Base-by-base conservation (phyloP, 768 basidiomycete genomes). In the Boletus subcaerulescens region DNA sequence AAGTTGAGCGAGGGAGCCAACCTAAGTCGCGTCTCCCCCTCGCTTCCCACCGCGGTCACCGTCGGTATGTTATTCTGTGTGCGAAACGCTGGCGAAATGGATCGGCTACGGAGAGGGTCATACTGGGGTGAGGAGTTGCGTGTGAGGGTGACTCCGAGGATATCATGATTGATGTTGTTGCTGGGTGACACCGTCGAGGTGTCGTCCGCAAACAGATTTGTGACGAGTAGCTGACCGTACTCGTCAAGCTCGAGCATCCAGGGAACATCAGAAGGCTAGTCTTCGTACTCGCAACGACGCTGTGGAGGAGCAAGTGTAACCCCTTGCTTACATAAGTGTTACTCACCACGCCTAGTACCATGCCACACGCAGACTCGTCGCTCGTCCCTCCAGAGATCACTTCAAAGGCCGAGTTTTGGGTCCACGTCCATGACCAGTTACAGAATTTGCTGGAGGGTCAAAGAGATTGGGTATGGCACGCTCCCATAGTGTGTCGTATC, bases 341-440 rank as follows among this genome's bases (percentile, higher is more conserved):
- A 17, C 45, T 45, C 6, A 20, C 18, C 35, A 29, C 18, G 17
- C 11, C 24, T 15, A 50, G 29, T 89, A 15, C 36, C 39, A 93
- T 93, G 91, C 87, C 85, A 18, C 92, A 94, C 75, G 91, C 93
- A 54, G 92, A 93, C 66, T 77, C 85, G 12, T 85, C 87, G 1
- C 70, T 85, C 15, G 77, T 95, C 7, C 91, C 90, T n/a, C 60
- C 73, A 20, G 78, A 71, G 75, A 82, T 96, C 56, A 77, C 76
- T 49, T 82, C 84, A 24, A 97, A 94, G 68, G 35, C 76, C 9
- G 81, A 86, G 35, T 93, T 96, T 71, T 96, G 94, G 89, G 70
- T 72, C 3, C 87, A 93, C 71, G 81, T 95, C 26, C 72, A 81
- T 56, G 65, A 67, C 5, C 88, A 93, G 63, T 74, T 96, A 14